phyloP scores from a whole-genome alignment of 257 asterid species.

The Capsicum rhomboideum region DNA sequence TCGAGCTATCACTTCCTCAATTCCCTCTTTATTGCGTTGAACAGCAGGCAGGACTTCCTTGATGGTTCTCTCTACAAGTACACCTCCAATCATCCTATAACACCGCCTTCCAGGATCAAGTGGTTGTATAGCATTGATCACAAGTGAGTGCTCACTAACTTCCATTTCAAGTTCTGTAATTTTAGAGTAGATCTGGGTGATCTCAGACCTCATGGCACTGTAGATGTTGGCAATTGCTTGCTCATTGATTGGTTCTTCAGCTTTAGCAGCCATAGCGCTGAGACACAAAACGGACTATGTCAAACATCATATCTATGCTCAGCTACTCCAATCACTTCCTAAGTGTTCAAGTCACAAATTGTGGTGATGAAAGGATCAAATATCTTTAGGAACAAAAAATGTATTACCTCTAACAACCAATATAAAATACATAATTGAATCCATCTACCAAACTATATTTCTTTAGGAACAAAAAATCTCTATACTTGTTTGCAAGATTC shows the following conservation, averaged over 20 bases:
- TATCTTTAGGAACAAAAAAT: not conserved
- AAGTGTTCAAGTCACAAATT: not conserved
- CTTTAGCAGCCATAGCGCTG: conserved; percentile 46
- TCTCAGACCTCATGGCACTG: conserved; percentile 64
- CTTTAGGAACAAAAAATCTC: not conserved
- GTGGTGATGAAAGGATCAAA: not conserved
- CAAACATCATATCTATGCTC: not conserved
- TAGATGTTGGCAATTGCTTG: conserved; percentile 89
- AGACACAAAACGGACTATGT: not conserved
- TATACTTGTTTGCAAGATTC: not conserved
- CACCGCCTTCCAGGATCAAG: conserved; percentile 91
- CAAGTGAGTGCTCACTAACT: conserved; percentile 85
- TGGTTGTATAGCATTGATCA: conserved; percentile 80
- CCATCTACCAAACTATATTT: not conserved
- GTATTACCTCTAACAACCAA: not conserved
- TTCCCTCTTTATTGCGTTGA: conserved; percentile 78
- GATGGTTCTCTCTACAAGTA: conserved; percentile 87
- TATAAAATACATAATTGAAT: not conserved
- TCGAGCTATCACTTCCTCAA: conserved; percentile 84
- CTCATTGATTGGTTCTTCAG: conserved; percentile 70
- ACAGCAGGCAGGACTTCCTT: conserved; percentile 90
- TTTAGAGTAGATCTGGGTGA: conserved; percentile 84
- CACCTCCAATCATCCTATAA: conserved; percentile 97
- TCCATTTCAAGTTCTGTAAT: conserved; percentile 93
- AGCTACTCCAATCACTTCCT: not conserved